phyloP scores from a whole-genome alignment of 371 early-diverging fungal species.

The Zychaea mexicana region DNA sequence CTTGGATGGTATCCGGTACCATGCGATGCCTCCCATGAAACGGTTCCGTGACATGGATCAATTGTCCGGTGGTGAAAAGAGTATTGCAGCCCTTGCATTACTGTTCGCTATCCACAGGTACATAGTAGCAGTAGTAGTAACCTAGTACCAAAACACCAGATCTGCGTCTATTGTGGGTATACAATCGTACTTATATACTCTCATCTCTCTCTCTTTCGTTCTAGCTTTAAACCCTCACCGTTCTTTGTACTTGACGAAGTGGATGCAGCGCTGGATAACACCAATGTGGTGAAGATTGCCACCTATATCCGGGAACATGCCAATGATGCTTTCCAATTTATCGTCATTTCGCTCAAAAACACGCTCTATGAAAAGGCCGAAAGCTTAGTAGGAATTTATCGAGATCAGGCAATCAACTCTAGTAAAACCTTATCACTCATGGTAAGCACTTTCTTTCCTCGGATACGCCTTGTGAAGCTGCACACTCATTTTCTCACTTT shows the following conservation, averaged over 20 bases:
- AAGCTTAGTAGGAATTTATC: slow-evolving; percentile 96
- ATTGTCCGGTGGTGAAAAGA: slow-evolving; percentile 99
- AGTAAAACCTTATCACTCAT: slow-evolving; percentile 85
- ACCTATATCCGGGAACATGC: slow-evolving; percentile 80
- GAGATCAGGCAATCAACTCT: slow-evolving; percentile 85
- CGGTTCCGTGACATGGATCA: slow-evolving; percentile 99
- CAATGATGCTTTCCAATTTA: slow-evolving; percentile 85
- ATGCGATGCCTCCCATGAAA: slow-evolving; percentile 99
- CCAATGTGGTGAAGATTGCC: slow-evolving; percentile 94
- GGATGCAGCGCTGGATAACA: slow-evolving; percentile 98
- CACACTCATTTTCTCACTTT: not conserved
- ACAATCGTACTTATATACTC: not conserved
- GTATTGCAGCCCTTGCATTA: slow-evolving; percentile 96
- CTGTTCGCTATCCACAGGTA: slow-evolving; percentile 96
- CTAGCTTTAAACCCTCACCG: slow-evolving; percentile 90
- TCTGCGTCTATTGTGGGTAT: too few relatives aligned
- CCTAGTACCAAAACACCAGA: too few relatives aligned
- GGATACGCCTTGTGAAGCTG: not conserved
- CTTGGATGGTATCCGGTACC: slow-evolving; percentile 92
- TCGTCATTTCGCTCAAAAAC: slow-evolving; percentile 97
- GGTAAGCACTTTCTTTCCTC: slow-evolving; percentile 30
- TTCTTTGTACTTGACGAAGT: slow-evolving; percentile 99
- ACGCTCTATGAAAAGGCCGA: slow-evolving; percentile 95
- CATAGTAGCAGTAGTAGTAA: too few relatives aligned
- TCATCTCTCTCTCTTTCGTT: too few relatives aligned